Percentiles rank a stretch among this genome's conserved stretches.
Conservation (phyloP, 805 yeast genomes). For the Saturnispora kantuleensis region DNA sequence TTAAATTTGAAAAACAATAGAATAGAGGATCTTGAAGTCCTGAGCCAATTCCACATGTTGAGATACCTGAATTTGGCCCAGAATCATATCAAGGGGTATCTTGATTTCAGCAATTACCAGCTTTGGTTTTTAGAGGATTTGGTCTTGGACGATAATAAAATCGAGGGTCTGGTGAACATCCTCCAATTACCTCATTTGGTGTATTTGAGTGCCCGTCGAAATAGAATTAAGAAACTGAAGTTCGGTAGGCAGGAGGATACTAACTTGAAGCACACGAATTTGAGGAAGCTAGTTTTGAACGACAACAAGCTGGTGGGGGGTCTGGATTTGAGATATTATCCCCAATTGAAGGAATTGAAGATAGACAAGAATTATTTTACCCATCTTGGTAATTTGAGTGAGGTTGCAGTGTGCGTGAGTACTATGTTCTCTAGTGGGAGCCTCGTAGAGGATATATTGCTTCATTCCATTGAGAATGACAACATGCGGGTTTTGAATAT, state of each 20-base stretch:
- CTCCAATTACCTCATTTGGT: constrained; percentile 29
- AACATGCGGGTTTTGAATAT: constrained; percentile 30
- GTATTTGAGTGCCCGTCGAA: constrained; percentile 34
- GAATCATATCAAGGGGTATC: constrained; percentile 30
- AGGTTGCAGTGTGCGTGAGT: constrained; percentile 33
- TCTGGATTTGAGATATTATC: constrained; percentile 26
- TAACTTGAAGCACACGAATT: constrained; percentile 18
- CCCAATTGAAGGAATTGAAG: constrained; percentile 33
- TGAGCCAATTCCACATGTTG: constrained; percentile 32
- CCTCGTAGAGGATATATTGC: constrained; percentile 18
- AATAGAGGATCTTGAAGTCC: constrained; percentile 28
- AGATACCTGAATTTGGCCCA: constrained; percentile 31
- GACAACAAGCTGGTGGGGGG: constrained; percentile 4
- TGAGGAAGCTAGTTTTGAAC: constrained; percentile 9
- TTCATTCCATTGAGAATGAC: constrained; percentile 10
- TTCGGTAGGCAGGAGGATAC: constrained; percentile 20
- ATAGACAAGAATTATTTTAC: constrained; percentile 33
- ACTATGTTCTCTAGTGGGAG: constrained; percentile 28
- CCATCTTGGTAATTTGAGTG: constrained; percentile 23
- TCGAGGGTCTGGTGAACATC: constrained; percentile 28
- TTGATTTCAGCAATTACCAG: constrained; percentile 29
- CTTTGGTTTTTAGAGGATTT: constrained; percentile 36
- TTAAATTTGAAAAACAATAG: constrained; percentile 31
- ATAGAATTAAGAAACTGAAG: constrained; percentile 25
- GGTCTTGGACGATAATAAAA: constrained; percentile 33